Conservation (phyloP, 768 basidiomycete species). For the Suillus americanus region DNA sequence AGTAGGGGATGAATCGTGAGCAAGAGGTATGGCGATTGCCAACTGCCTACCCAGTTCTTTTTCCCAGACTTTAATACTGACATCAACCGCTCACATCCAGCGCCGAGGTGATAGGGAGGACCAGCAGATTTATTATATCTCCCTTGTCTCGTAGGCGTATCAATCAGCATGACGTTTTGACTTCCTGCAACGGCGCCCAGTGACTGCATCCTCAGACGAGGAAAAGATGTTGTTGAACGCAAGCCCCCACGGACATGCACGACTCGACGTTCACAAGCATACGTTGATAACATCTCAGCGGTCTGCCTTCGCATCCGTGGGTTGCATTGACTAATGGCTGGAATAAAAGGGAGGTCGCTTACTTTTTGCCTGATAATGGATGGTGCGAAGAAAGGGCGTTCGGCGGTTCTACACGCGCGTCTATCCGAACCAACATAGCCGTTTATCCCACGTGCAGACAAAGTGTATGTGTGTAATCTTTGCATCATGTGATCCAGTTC, state of each 20-base stretch:
- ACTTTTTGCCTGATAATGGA: background rate
- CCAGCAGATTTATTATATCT: constrained; percentile 85
- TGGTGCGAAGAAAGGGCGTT: background rate
- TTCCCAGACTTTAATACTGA: background rate
- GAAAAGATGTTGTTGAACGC: constrained; percentile 79
- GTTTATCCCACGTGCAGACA: background rate
- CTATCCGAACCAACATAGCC: background rate
- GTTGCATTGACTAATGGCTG: background rate
- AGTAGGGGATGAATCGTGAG: constrained; percentile 61
- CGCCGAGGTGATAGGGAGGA: constrained; percentile 66
- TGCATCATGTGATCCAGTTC: background rate
- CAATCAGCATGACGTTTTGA: background rate
- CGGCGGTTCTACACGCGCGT: background rate
- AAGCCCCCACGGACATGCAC: constrained; percentile 63
- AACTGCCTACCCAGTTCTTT: background rate
- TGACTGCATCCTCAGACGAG: constrained; percentile 77
- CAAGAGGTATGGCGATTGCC: constrained; percentile 56
- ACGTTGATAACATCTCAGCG: constrained; percentile 71
- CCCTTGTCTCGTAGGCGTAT: background rate
- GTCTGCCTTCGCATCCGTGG: constrained; percentile 78
- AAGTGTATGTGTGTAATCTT: background rate
- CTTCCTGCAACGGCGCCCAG: constrained; percentile 52
- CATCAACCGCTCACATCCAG: constrained; percentile 85
- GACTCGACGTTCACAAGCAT: constrained; percentile 91
- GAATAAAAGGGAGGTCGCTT: background rate